phyloP scores from a whole-genome alignment of 768 basidiomycete genomes.

The Leccinum boreale region DNA sequence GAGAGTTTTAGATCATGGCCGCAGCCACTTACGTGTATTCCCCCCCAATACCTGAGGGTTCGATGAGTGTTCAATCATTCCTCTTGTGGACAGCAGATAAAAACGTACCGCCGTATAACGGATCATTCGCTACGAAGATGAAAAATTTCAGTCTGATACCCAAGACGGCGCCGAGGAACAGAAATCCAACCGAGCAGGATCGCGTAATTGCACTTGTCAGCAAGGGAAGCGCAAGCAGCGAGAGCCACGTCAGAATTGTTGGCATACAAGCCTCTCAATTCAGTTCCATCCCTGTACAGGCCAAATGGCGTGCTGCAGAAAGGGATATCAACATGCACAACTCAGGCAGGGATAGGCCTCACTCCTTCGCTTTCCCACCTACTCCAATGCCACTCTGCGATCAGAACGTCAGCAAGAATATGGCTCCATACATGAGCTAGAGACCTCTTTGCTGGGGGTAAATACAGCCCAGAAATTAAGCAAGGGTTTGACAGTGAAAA shows the following conservation, averaged over 20 bases:
- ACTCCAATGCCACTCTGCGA: constrained; percentile 65
- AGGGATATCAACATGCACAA: no score
- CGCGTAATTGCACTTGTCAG: constrained; percentile 67
- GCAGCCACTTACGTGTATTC: constrained; percentile 59
- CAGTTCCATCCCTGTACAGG: constrained; percentile 74
- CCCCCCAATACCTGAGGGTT: constrained; percentile 61
- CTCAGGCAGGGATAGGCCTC: constrained; percentile 13
- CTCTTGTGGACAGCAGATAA: neutral
- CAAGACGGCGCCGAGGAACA: constrained; percentile 2
- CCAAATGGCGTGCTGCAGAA: constrained; percentile 64
- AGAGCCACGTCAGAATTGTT: constrained; percentile 62
- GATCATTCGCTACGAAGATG: constrained; percentile 61
- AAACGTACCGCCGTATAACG: constrained; percentile 66
- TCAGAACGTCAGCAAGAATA: constrained; percentile 7
- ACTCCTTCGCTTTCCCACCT: constrained; percentile 69
- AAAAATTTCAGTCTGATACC: constrained; percentile 3
- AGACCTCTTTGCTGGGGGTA: constrained; percentile 68
- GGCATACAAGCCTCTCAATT: constrained; percentile 71
- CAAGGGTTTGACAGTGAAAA: constrained; percentile 69
- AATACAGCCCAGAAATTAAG: constrained; percentile 84
- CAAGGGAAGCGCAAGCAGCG: constrained; percentile 64
- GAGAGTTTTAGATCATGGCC: neutral
- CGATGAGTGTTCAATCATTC: neutral
- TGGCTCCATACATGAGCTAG: constrained; percentile 19
- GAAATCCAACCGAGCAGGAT: constrained; percentile 59